Evolutionary conservation across 2,329 filamentous ascomycete species (phyloP).

Genomic region (Paraconiothyrium sp.): DNA sequence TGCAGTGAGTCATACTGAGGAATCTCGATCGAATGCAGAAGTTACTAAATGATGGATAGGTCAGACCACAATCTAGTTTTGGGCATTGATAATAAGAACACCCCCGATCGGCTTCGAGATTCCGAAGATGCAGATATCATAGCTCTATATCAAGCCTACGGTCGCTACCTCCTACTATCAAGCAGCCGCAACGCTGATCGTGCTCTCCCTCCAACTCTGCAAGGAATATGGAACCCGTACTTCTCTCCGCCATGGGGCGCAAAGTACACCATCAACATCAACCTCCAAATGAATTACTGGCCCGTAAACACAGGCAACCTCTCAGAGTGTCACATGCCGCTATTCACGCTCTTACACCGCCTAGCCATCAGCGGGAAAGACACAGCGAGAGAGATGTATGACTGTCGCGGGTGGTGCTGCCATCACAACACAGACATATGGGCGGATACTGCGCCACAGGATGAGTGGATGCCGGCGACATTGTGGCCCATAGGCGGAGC

Average conservation of each 20-base stretch:
- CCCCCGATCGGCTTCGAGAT: constrained; percentile 6
- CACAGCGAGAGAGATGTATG: constrained; percentile 30
- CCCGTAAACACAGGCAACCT: constrained; percentile 35
- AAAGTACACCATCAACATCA: constrained; percentile 64
- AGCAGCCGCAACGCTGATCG: constrained; percentile 35
- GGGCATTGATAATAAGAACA: constrained; percentile 2
- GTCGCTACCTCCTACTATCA: constrained; percentile 53
- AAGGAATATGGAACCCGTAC: constrained; percentile 57
- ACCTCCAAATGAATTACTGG: constrained; percentile 66
- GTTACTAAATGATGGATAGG: no score
- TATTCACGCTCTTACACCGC: constrained; percentile 55
- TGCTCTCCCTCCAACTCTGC: constrained; percentile 55
- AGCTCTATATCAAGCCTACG: constrained; percentile 51
- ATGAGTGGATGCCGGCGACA: constrained; percentile 34
- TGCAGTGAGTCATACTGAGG: background rate
- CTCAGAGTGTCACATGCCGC: constrained; percentile 51
- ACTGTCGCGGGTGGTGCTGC: constrained; percentile 34
- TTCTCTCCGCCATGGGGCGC: constrained; percentile 58
- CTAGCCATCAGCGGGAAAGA: constrained; percentile 44
- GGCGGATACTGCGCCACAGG: constrained; percentile 35
- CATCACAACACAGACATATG: constrained; percentile 43
- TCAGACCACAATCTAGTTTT: no score
- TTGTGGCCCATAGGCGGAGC: constrained; percentile 41
- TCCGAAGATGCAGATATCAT: constrained; percentile 28
- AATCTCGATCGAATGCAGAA: no score